These are phyloP conservation scores for Cyclotella cryptica DNA, from an alignment of 108 stramenopile genomes.

Conservation along the genomic window DNA sequence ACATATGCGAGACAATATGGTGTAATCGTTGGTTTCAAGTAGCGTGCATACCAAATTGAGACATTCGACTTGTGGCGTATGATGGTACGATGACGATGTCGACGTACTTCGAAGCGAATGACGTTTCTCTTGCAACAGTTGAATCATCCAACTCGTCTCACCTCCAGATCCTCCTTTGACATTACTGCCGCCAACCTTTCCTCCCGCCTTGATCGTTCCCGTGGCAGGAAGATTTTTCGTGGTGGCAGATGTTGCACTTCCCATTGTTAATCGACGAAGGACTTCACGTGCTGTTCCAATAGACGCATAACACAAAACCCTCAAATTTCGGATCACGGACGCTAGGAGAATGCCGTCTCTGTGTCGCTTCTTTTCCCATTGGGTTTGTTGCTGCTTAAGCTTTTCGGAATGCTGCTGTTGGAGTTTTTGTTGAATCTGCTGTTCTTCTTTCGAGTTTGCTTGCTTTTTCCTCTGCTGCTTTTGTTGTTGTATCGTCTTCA, in stretches of 20 bases:
- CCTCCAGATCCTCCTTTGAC: background rate
- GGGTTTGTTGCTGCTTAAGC: background rate
- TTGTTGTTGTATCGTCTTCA: slow-evolving; percentile 13
- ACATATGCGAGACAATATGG: slow-evolving; percentile 33
- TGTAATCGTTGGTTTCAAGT: slow-evolving; percentile 41
- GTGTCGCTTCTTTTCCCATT: slow-evolving; percentile 13
- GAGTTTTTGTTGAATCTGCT: slow-evolving; percentile 3
- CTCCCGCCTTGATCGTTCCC: background rate
- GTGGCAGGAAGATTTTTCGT: background rate
- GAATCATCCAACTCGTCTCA: slow-evolving; percentile 37
- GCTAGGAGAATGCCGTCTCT: slow-evolving; percentile 26
- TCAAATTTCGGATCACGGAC: slow-evolving; percentile 33
- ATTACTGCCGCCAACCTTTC: background rate
- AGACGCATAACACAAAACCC: slow-evolving; percentile 35
- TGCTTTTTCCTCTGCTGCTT: slow-evolving; percentile 26
- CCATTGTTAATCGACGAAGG: slow-evolving; percentile 36
- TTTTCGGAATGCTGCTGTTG: slow-evolving; percentile 18
- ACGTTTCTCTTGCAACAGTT: slow-evolving; percentile 25
- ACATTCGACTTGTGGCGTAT: slow-evolving; percentile 27
- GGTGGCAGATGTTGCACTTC: background rate
- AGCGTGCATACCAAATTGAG: slow-evolving; percentile 44
- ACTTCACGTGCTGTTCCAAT: slow-evolving; percentile 65
- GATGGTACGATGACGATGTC: background rate
- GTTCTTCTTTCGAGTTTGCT: slow-evolving; percentile 10
- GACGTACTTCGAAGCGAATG: background rate